These are phyloP conservation scores for Geotrichum citri-aurantii DNA, from an alignment of 1,139 yeast species.

Conservation along the genomic window DNA sequence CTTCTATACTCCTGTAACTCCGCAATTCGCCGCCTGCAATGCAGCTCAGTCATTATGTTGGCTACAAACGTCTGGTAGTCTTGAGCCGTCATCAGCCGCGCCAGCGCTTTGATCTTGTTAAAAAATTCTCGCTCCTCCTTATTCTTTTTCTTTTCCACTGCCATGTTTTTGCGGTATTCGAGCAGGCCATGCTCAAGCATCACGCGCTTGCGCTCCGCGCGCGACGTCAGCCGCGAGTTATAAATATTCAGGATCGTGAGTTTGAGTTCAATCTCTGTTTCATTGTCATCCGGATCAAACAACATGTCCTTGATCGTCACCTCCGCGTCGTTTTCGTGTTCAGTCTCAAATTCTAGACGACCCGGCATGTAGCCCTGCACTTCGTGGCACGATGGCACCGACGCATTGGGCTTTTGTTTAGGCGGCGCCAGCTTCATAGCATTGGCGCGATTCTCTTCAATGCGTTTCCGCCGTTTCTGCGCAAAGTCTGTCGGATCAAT, in stretches of 20 bases:
- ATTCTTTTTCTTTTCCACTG: slow-evolving; percentile 69
- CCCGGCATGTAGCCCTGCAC: slow-evolving; percentile 99
- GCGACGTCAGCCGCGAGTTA: slow-evolving; percentile 77
- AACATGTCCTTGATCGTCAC: slow-evolving; percentile 89
- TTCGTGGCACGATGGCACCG: slow-evolving; percentile 94
- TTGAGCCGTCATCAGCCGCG: slow-evolving; percentile 69
- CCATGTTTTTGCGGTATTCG: slow-evolving; percentile 77
- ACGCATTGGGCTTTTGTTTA: slow-evolving; percentile 60
- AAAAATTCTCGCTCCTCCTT: slow-evolving; percentile 85
- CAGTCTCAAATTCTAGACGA: slow-evolving; percentile 90
- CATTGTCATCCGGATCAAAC: slow-evolving; percentile 88
- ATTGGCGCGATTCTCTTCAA: slow-evolving; percentile 62
- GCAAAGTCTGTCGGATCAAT: slow-evolving; percentile 67
- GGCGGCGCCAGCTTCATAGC: slow-evolving; percentile 53
- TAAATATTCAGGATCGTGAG: slow-evolving; percentile 75
- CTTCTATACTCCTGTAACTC: slow-evolving; percentile 92
- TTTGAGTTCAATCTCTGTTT: slow-evolving; percentile 82
- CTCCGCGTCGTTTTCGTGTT: slow-evolving; percentile 96
- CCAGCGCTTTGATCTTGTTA: slow-evolving; percentile 71
- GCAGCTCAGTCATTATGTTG: slow-evolving; percentile 71
- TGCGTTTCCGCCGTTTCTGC: slow-evolving; percentile 58
- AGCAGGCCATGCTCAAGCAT: slow-evolving; percentile 69
- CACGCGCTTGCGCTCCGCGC: slow-evolving; percentile 87
- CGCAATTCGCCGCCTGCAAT: slow-evolving; percentile 72
- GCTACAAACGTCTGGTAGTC: slow-evolving; percentile 72